Evolutionary conservation across 208 protist species (phyloP).

Genomic region (Endotrypanum monterogeii): DNA sequence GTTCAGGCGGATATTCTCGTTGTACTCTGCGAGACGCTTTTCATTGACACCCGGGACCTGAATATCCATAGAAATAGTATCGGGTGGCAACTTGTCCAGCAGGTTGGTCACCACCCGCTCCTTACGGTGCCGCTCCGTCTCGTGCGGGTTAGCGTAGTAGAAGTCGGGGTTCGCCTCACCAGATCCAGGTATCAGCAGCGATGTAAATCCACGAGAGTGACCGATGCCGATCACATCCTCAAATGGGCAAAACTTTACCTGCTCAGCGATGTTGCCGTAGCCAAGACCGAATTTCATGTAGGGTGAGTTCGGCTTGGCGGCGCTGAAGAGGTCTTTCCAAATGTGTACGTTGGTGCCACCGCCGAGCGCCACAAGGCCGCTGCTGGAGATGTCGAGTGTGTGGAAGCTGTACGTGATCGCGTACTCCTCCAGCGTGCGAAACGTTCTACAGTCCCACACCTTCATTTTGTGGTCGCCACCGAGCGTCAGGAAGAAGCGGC

Average conservation of each 20-base stretch:
- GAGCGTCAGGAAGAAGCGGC: slow-evolving; percentile 95
- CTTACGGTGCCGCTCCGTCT: slow-evolving; percentile 90
- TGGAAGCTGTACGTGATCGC: slow-evolving; percentile 81
- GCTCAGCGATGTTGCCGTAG: slow-evolving; percentile 83
- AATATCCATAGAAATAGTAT: slow-evolving; percentile 92
- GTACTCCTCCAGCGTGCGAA: slow-evolving; percentile 90
- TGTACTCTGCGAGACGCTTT: slow-evolving; percentile 78
- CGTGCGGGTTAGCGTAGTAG: slow-evolving; percentile 93
- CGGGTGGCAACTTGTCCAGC: slow-evolving; percentile 93
- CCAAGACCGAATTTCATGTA: slow-evolving; percentile 90
- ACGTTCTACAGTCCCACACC: slow-evolving; percentile 98
- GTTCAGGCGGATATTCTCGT: slow-evolving; percentile 81
- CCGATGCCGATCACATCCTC: slow-evolving; percentile 91
- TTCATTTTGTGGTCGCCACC: slow-evolving; percentile 97
- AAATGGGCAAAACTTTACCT: slow-evolving; percentile 88
- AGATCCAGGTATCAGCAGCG: slow-evolving; percentile 85
- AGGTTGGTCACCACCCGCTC: slow-evolving; percentile 84
- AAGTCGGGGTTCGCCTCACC: slow-evolving; percentile 94
- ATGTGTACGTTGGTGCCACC: slow-evolving; percentile 83
- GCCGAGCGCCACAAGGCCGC: slow-evolving; percentile 86
- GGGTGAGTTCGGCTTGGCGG: slow-evolving; percentile 72
- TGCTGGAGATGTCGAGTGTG: slow-evolving; percentile 84
- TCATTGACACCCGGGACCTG: slow-evolving; percentile 85
- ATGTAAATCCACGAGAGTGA: slow-evolving; percentile 90
- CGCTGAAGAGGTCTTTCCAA: slow-evolving; percentile 85